phyloP scores from a whole-genome alignment of 2,329 filamentous ascomycete species.

The Neurospora sp. region DNA sequence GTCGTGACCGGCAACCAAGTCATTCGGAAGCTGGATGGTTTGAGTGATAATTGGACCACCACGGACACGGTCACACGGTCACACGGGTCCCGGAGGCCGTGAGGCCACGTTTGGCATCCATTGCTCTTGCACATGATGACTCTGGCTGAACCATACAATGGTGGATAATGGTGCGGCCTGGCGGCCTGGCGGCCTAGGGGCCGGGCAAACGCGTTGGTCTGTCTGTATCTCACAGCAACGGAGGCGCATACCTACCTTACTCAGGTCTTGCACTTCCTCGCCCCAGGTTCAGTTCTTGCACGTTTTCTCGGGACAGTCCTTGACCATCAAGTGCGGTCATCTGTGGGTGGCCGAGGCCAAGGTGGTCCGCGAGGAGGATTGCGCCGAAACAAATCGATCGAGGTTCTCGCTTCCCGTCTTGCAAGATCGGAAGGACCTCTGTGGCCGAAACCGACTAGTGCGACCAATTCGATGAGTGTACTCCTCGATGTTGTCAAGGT shows the following conservation, averaged over 20 bases:
- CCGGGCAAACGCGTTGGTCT: not conserved
- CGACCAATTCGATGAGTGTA: conserved; percentile 92
- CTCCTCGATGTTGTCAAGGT: conserved; percentile 81
- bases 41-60: not conserved
- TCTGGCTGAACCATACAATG: not conserved
- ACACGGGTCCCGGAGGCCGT: not conserved
- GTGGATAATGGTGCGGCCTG: not conserved
- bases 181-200: not conserved
- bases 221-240: not conserved
- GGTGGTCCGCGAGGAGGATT: not conserved
- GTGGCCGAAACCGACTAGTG: conserved; percentile 86
- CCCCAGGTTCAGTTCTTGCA: not conserved
- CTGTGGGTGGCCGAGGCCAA: not conserved
- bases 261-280: not conserved
- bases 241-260: not conserved
- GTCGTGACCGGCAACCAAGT: not conserved
- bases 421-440: conserved; percentile 50
- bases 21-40: not conserved
- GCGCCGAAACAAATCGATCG: not conserved
- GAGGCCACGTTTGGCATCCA: not conserved
- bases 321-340: not conserved
- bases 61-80: not conserved
- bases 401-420: not conserved
- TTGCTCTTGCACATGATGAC: not conserved
- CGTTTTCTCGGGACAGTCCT: not conserved